phyloP scores from a whole-genome alignment of 129 eudicot species.

The carrot (Daucus carota) region DNA sequence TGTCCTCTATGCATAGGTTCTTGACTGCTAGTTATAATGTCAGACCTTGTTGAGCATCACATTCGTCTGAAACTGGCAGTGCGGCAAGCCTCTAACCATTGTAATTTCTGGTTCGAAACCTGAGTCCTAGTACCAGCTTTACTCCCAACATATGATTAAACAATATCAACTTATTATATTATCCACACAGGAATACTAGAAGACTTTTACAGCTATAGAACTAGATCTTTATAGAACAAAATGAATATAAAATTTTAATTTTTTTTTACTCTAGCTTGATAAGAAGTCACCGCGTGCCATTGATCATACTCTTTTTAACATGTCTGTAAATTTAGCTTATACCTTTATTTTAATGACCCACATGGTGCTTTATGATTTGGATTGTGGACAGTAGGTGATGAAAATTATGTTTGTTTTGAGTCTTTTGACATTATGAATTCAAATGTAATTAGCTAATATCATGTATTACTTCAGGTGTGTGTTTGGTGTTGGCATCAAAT shows the following conservation, averaged over 20 bases:
- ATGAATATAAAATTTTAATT: not conserved
- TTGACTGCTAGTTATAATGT: not conserved
- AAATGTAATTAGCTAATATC: not conserved
- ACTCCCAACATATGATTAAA: not conserved
- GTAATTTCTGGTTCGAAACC: not conserved
- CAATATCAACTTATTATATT: not conserved
- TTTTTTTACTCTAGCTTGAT: not conserved
- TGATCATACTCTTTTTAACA: not conserved
- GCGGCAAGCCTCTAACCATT: not conserved
- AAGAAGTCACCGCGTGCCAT: not conserved
- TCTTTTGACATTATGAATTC: not conserved
- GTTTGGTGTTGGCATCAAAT: slow-evolving; percentile 98
- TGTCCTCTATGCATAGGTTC: not conserved
- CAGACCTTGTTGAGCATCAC: not conserved
- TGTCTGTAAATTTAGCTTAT: not conserved
- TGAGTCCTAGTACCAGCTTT: not conserved
- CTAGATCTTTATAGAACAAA: not conserved
- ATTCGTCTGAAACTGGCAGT: not conserved
- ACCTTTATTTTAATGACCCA: not conserved
- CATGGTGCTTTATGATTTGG: slow-evolving; percentile 1
- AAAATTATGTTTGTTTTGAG: not conserved
- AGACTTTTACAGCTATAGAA: not conserved
- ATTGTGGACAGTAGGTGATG: not conserved
- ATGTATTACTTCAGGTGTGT: slow-evolving; percentile 44
- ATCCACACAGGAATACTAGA: not conserved